Conservation (phyloP, 768 basidiomycete species). For the Termitomyces sp. region DNA sequence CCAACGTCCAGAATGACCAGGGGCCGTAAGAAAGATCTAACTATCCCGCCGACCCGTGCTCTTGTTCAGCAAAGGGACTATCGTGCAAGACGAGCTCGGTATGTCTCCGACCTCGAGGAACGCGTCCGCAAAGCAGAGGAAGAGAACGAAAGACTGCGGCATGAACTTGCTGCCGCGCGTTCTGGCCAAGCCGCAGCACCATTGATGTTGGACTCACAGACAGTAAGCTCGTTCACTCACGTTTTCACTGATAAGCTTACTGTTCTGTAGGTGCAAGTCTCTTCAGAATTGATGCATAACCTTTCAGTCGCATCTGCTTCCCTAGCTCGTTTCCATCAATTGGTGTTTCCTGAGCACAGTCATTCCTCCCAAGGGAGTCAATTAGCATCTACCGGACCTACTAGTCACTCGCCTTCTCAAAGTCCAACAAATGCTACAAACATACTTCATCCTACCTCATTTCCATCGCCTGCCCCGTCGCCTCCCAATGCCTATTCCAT, state of each 20-base stretch:
- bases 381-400: constrained; percentile 8
- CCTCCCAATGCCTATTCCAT: constrained; percentile 13
- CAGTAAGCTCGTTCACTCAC: constrained; percentile 20
- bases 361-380: constrained; percentile 5
- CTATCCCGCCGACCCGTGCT: constrained; percentile 53
- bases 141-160: constrained; percentile 46
- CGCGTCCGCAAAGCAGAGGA: constrained; percentile 48
- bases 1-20: constrained; percentile 41
- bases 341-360: constrained; percentile 33
- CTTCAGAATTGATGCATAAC: constrained; percentile 45
- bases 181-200: constrained; percentile 30
- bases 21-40: constrained; percentile 61
- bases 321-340: constrained; percentile 47
- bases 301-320: constrained; percentile 43
- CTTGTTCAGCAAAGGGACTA: constrained; percentile 63
- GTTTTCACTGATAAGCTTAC: constrained; percentile 8
- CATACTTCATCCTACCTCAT: constrained; percentile 20
- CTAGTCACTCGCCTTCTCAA: constrained; percentile 4
- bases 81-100: constrained; percentile 54
- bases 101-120: constrained; percentile 52
- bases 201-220: constrained; percentile 23
- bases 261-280: constrained; percentile 39
- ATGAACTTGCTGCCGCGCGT: constrained; percentile 41
- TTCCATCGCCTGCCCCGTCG: constrained; percentile 23
- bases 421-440: constrained; percentile 8